A percentile compares a stretch with the other conserved stretches of the same genome.
phyloP scores from a whole-genome alignment of 2,329 filamentous ascomycete species.

The Venturia carpophila region DNA sequence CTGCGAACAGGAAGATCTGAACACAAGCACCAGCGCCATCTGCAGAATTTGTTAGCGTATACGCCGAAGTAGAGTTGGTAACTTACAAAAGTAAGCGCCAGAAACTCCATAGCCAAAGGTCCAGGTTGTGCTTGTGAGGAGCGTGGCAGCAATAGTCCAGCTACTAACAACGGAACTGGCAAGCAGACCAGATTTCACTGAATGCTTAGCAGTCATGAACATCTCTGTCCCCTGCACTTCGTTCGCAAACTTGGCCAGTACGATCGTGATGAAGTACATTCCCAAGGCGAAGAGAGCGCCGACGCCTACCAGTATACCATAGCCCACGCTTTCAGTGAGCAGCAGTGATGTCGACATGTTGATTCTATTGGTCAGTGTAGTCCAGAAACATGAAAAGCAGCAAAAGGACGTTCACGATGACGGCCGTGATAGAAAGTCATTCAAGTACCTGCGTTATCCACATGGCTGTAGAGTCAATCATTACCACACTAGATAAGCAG shows the following conservation, averaged over 20 bases:
- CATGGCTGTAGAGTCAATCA: neutral
- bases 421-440: neutral
- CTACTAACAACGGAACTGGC: conserved; percentile 41
- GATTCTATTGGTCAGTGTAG: neutral
- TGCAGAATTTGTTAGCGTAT: neutral
- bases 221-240: conserved; percentile 35
- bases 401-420: neutral
- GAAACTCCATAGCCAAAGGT: conserved; percentile 37
- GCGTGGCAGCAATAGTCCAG: conserved; percentile 44
- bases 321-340: conserved; percentile 11
- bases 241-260: conserved; percentile 12
- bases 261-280: conserved; percentile 8
- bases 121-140: conserved; percentile 33
- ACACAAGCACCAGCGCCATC: conserved; percentile 7
- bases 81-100: conserved; percentile 22
- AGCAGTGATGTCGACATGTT: conserved; percentile 4
- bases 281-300: conserved; percentile 17
- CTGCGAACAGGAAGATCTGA: conserved; percentile 37
- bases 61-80: no score
- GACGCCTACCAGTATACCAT: conserved; percentile 17
- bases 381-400: neutral
- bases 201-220: conserved; percentile 41
- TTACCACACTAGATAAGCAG: conserved; percentile 3
- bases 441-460: neutral
- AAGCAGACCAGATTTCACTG: conserved; percentile 40